A percentile compares a stretch with the other conserved stretches of the same genome.
Conservation (phyloP, 371 early-diverging fungal species). For the Dinochytrium kinnereticum region DNA sequence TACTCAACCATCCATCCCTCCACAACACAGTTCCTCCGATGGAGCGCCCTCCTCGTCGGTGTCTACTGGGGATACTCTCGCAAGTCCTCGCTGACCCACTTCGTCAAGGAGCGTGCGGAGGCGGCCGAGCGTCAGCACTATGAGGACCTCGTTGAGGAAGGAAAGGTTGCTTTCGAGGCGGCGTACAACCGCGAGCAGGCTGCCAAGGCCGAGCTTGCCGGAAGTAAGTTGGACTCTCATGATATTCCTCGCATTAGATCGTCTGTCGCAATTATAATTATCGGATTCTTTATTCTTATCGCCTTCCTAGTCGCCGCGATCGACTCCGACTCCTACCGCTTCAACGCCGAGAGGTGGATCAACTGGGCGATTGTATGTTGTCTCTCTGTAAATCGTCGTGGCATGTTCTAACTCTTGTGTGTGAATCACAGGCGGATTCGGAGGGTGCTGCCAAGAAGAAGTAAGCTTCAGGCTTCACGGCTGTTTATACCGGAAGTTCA, state of each 20-base stretch:
- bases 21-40: slow-evolving; percentile 30
- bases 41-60: slow-evolving; percentile 52
- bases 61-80: slow-evolving; percentile 51
- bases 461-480: background rate
- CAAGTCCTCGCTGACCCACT: slow-evolving; percentile 45
- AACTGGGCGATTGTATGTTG: slow-evolving; percentile 39
- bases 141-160: slow-evolving; percentile 56
- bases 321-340: slow-evolving; percentile 43
- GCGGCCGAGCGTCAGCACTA: slow-evolving; percentile 37
- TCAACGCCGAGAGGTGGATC: slow-evolving; percentile 40
- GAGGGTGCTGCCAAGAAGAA: background rate
- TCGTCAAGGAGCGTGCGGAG: slow-evolving; percentile 47
- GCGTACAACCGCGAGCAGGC: slow-evolving; percentile 50
- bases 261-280: too few relatives aligned
- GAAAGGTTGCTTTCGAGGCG: slow-evolving; percentile 53
- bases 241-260: background rate
- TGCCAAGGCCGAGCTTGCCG: slow-evolving; percentile 46
- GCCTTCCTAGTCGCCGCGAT: slow-evolving; percentile 30
- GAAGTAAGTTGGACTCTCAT: slow-evolving; percentile 33
- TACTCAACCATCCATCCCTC: background rate
- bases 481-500: background rate
- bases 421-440: background rate
- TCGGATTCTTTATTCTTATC: too few relatives aligned
- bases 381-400: background rate
- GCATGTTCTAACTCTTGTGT: background rate